Evolutionary conservation across 2,329 filamentous ascomycete genomes (phyloP), one percentile per base, ranked within the genome.

Genomic region (Pestalotiopsis sp.): DNA sequence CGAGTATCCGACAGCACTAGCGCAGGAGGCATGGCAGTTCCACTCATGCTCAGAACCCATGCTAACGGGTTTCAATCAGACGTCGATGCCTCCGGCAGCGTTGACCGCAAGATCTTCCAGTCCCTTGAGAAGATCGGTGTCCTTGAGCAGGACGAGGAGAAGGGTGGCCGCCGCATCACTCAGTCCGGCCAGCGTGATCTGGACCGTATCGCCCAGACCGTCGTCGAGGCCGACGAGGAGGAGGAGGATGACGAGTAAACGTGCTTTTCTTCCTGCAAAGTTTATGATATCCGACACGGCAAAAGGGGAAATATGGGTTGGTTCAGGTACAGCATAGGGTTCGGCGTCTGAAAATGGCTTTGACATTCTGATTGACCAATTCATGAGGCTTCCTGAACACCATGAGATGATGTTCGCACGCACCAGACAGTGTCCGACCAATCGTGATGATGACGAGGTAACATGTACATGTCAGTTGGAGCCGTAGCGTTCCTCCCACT

Each of bases 81-180:
- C 90, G 94, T 97, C 80, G 93, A 98, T 83, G 96, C 95, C 84
- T 95, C 92, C 77, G 95, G 95, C 84, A 91, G 91, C 81, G 95
- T 99, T 78, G 96, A 99, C 90, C 94, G 96, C 85, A 98, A 98
- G 90, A 89, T 97, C 83, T 87, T 98, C 84, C 96, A 99, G 90
- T 89, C 95, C 72, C 93, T 99, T 70, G 96, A 98, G 93, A 98
- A 98, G 93, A 98, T 99, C 80, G 95, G 95, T 84, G 95, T 99
- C 78, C 88, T 99, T 73, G 96, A 99, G 92, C 88, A 93, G 81
- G 95, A 98, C 80, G 95, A 98, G 90, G 95, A 98, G 77, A 97
- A 97, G 91, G 96, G 96, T 85, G 96, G 96, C 81, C 94, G 96
- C 82, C 92, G 96, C 84, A 98, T 99, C 87, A 98, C 96, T 80